Base-by-base conservation (phyloP, 352 stramenopile genomes). In the Pythium dissotocum region DNA sequence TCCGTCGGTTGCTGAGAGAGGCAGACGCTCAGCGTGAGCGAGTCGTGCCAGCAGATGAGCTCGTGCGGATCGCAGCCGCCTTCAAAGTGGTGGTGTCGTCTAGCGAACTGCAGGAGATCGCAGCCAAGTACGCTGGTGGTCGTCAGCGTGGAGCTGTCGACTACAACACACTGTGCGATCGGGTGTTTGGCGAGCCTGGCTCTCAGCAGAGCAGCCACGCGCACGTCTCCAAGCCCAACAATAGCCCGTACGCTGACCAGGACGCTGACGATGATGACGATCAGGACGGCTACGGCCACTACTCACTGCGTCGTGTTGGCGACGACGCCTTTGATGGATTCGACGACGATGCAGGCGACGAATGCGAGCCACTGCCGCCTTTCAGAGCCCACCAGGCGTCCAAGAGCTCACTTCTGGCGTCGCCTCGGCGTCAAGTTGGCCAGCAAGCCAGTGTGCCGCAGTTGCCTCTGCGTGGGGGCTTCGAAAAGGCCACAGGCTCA, bases 161-260 rank as follows among this genome's bases (percentile, higher is more conserved):
- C 48, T 75, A 69, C 38, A 58, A 71, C 30, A 33, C 52, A 10
- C 59, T 76, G 2, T 76, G 69, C 48, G 69, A 76, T 46, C 52
- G 53, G 12, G 69, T 71, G 12, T 76, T 76, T 49, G 57, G 57
- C 26, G 44, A 48, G 18, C 54, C 46, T 38, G 57, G 18, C 6
- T 30, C 46, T 0, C 30, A 71, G 8, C 59, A 30, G 2, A 3
- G 26, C 1, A 30, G 56, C 10, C 6, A n/a, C 36, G 18, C 3
- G 24, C n/a, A 14, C 10, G 46, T 13, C 8, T 28, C 18, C 30
- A 59, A 44, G 32, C 2, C 42, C 4, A 51, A 51, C n/a, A 51
- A 51, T 16, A 51, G n/a, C 13, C 16, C 24, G 42, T 32, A 46
- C 30, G 42, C 16, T 3, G 42, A 21, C 0, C 10, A 69, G 2